These are phyloP conservation scores for Emmonsia crescens DNA, from an alignment of 2,329 filamentous ascomycete genomes.

Conservation along the genomic window DNA sequence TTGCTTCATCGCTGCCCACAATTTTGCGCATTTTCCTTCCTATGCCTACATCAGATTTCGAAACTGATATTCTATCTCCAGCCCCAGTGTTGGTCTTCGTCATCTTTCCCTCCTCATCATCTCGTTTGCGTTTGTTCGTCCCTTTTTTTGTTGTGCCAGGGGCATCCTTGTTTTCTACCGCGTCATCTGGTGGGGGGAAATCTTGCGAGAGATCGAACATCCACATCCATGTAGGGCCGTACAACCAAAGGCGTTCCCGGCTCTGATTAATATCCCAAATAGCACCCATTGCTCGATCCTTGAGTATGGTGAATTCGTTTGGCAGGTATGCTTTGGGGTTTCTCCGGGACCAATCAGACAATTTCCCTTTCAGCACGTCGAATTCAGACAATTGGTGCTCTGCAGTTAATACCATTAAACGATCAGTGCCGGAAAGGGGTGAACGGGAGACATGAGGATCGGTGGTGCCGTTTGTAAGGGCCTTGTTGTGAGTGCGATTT, in stretches of 20 bases:
- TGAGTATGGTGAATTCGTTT: constrained; percentile 58
- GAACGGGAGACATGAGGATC: constrained; percentile 15
- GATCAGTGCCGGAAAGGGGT: constrained; percentile 35
- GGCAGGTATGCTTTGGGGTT: constrained; percentile 71
- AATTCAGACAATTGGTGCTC: constrained; percentile 65
- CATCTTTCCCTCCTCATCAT: constrained; percentile 32
- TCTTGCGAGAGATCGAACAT: constrained; percentile 81
- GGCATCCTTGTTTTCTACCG: constrained; percentile 15
- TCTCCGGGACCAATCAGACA: constrained; percentile 76
- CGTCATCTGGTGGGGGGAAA: constrained; percentile 37
- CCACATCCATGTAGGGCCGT: constrained; percentile 74
- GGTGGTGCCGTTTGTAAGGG: constrained; percentile 35
- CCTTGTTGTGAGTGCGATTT: constrained; percentile 16
- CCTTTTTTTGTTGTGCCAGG: constrained; percentile 14
- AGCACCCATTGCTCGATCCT: constrained; percentile 71
- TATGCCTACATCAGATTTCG: constrained; percentile 33
- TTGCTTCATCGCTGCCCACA: constrained; percentile 28
- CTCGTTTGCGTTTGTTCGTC: constrained; percentile 33
- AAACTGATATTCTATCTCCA: constrained; percentile 41
- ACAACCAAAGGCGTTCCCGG: constrained; percentile 68
- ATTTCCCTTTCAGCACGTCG: constrained; percentile 61
- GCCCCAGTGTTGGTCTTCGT: constrained; percentile 43
- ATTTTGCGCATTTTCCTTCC: constrained; percentile 41
- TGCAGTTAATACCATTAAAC: constrained; percentile 51
- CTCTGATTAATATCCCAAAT: constrained; percentile 60